Conservation (phyloP, 2,329 filamentous ascomycete genomes). For the Fusarium tjaetaba region DNA sequence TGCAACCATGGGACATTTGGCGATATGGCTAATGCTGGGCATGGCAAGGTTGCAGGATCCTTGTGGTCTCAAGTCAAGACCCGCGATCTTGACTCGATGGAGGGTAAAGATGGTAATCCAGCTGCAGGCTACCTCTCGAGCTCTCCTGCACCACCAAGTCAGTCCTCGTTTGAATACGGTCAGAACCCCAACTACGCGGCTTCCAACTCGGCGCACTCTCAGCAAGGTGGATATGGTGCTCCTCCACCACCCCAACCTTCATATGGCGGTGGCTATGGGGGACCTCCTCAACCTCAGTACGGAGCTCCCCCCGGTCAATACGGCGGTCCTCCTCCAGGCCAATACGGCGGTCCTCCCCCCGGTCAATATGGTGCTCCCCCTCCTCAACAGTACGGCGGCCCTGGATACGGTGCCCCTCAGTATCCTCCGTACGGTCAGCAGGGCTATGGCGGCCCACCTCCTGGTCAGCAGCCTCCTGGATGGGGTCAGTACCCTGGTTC, state of each 20-base stretch:
- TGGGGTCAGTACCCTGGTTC: constrained; percentile 54
- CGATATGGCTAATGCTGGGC: constrained; percentile 57
- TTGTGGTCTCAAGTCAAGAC: constrained; percentile 71
- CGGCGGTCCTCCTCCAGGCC: constrained; percentile 43
- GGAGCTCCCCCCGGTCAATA: constrained; percentile 45
- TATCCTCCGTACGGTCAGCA: constrained; percentile 33
- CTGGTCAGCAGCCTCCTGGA: constrained; percentile 38
- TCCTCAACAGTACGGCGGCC: constrained; percentile 45
- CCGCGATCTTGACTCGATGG: constrained; percentile 66
- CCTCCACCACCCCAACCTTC: constrained; percentile 50
- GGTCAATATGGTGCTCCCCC: constrained; percentile 46
- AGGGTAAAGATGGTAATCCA: constrained; percentile 56
- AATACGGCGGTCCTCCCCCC: constrained; percentile 44
- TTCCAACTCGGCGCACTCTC: constrained; percentile 38
- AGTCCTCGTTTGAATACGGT: constrained; percentile 55
- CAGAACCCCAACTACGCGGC: constrained; percentile 47
- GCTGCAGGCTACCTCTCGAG: constrained; percentile 51
- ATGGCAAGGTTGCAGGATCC: constrained; percentile 67
- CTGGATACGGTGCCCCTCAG: constrained; percentile 35
- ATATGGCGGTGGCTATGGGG: constrained; percentile 47
- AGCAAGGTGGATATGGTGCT: constrained; percentile 39
- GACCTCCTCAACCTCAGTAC: constrained; percentile 44
- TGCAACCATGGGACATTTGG: constrained; percentile 57
- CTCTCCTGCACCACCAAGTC: constrained; percentile 50
- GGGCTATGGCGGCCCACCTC: constrained; percentile 35